Evolutionary conservation across 106 monocot species (phyloP).

Genomic region (Triglochin maritima): DNA sequence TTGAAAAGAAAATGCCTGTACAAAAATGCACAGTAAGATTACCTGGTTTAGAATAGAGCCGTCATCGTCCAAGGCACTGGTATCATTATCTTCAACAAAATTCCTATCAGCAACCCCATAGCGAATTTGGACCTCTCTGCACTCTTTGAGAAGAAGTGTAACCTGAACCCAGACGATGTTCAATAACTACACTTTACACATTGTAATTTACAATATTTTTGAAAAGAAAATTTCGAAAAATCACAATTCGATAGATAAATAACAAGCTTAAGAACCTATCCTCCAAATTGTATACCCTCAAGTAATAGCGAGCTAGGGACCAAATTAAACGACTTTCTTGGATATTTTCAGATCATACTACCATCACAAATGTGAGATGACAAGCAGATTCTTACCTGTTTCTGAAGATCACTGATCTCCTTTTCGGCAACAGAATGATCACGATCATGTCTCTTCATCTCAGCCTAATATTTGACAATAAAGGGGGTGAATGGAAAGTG

Average conservation of each 20-base stretch:
- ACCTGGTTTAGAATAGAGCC: not conserved
- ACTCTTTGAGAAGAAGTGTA: constrained; percentile 89
- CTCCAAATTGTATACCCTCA: too few species aligned
- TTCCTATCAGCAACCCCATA: constrained; percentile 35
- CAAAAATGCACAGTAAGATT: not conserved
- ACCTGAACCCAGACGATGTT: constrained; percentile 29
- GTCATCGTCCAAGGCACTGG: not conserved
- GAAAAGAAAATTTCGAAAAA: too few species aligned
- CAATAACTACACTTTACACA: not conserved
- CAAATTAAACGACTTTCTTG: too few species aligned
- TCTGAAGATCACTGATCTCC: constrained; percentile 77
- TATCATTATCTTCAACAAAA: not conserved
- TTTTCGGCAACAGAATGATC: constrained; percentile 50
- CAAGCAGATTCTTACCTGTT: constrained; percentile 35
- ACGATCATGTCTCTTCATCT: constrained; percentile 65
- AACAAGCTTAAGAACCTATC: too few species aligned
- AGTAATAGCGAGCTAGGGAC: too few species aligned
- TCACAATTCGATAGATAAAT: too few species aligned
- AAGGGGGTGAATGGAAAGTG: not conserved
- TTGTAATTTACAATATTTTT: not conserved
- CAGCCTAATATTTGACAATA: constrained; percentile 30
- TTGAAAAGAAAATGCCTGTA: not conserved
- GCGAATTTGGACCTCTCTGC: constrained; percentile 87
- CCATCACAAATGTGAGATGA: too few species aligned
- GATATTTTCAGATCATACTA: too few species aligned